Percentiles rank a stretch among this genome's conserved stretches.
These are phyloP conservation scores for Termitomyces sp. DNA, from an alignment of 768 basidiomycete genomes.

Conservation along the genomic window DNA sequence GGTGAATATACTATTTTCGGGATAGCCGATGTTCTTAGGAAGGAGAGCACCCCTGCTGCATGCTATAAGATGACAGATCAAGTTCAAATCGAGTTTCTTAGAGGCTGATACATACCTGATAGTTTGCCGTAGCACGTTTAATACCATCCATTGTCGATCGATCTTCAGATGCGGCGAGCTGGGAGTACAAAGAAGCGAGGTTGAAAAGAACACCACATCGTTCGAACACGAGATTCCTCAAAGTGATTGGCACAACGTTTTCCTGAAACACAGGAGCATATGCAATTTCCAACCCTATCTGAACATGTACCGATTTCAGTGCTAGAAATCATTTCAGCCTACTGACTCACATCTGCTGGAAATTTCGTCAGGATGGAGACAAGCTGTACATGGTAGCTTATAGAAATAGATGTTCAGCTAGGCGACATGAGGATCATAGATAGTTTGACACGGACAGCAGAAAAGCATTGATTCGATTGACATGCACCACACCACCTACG, in stretches of 20 bases:
- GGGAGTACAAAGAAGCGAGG: constrained; percentile 80
- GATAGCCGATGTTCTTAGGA: constrained; percentile 49
- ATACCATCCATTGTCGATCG: constrained; percentile 75
- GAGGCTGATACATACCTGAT: constrained; percentile 49
- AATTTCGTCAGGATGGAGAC: constrained; percentile 81
- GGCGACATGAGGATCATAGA: not conserved
- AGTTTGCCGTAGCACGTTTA: constrained; percentile 68
- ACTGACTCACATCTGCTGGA: constrained; percentile 61
- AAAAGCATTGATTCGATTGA: constrained; percentile 47
- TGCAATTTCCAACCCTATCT: constrained; percentile 71
- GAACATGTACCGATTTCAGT: not conserved
- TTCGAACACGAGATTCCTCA: constrained; percentile 81
- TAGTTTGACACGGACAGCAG: constrained; percentile 48
- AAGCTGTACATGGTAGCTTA: constrained; percentile 90
- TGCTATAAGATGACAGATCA: constrained; percentile 31
- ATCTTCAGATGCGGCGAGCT: constrained; percentile 69
- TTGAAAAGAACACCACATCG: constrained; percentile 80
- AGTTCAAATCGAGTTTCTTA: not conserved
- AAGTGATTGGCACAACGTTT: constrained; percentile 49
- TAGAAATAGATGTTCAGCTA: constrained; percentile 8
- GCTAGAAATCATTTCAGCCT: not conserved
- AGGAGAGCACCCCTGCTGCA: constrained; percentile 71
- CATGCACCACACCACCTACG: constrained; percentile 47
- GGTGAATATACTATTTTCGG: constrained; percentile 46
- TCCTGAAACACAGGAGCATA: constrained; percentile 73